Evolutionary conservation across 2,329 filamentous ascomycete genomes (phyloP).

Genomic region (Aspergillus tanneri): DNA sequence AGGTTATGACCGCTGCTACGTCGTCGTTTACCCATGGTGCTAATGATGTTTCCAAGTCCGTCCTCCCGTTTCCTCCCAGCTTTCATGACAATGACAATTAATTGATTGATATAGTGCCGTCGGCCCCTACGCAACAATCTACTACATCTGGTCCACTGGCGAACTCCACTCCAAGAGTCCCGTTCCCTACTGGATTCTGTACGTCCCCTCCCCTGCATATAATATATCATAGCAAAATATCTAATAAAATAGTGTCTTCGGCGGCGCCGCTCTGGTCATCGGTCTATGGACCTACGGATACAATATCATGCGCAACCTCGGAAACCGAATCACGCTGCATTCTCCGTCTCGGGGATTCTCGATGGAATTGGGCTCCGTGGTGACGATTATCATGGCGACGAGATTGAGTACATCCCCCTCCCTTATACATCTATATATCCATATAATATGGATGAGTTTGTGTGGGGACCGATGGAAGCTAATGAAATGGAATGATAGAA

Average conservation of each 20-base stretch:
- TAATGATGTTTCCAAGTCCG: constrained; percentile 22
- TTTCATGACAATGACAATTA: background rate
- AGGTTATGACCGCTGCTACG: constrained; percentile 19
- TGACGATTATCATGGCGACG: constrained; percentile 20
- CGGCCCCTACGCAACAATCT: constrained; percentile 23
- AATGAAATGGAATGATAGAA: constrained; percentile 7
- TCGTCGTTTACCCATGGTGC: constrained; percentile 21
- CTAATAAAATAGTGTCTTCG: constrained; percentile 13
- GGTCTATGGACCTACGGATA: constrained; percentile 24
- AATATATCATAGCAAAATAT: background rate
- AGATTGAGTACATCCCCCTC: constrained; percentile 12
- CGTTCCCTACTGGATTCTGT: constrained; percentile 22
- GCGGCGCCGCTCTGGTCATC: constrained; percentile 16
- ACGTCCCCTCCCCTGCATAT: background rate
- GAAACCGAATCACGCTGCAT: constrained; percentile 21
- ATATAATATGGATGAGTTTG: too few species aligned
- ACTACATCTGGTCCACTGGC: constrained; percentile 15
- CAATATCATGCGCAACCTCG: constrained; percentile 23
- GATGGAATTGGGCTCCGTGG: constrained; percentile 20
- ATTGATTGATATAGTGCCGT: constrained; percentile 12
- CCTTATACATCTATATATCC: too few species aligned
- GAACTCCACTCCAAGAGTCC: constrained; percentile 9
- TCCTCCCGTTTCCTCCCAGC: background rate
- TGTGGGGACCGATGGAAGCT: too few species aligned
- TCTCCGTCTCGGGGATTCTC: constrained; percentile 21